Base-by-base conservation (phyloP, 2,329 filamentous ascomycete species). In the Aspergillus cejpii region DNA sequence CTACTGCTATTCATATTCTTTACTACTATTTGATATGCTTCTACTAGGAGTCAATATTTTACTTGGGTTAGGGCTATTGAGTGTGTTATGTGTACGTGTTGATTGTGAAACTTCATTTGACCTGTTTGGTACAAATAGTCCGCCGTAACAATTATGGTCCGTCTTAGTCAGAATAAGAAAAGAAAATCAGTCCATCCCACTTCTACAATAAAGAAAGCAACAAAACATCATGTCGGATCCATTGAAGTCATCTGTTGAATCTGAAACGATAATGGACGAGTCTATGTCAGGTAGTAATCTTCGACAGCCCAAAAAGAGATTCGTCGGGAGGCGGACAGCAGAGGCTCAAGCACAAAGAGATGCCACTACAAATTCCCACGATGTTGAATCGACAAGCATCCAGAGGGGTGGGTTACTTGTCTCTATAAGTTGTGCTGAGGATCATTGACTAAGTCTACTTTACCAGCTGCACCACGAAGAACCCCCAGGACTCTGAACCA, bases 241-340 rank as follows among this genome's bases (percentile, higher is more conserved):
- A 27, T 33, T 24, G 17, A 8, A 21, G 8, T 20, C 26, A n/a
- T 39, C 38, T 10, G 15, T 15, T 20, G 15, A 15, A 6, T 10
- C 15, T 19, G 14, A 34, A 34, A 20, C 10, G 34, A 51, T 31
- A 23, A 51, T 48, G 48, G 50, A 48, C 15, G 20, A 38, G 20
- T 21, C 20, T 26, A 11, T 10, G 17, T 20, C 23, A 12, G 6
- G 8, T 17, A 27, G 21, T 15, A 24, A 17, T 39, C 50, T 74
- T 68, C 64, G 76, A 74, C 85, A 91, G 59, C 92, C 92, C 17
- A 94, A 87, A 73, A 90, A 91, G 68, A 80, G 91, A 46, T 98
- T 98, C 56, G 84, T 98, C 14, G 92, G 92, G 23, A 78, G 88
- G 54, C 81, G 84, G 57, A 79, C 86, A 17, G 87, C 86, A 6